Evolutionary conservation across 2,329 filamentous ascomycete species (phyloP).

Genomic region (Aspergillus niger): DNA sequence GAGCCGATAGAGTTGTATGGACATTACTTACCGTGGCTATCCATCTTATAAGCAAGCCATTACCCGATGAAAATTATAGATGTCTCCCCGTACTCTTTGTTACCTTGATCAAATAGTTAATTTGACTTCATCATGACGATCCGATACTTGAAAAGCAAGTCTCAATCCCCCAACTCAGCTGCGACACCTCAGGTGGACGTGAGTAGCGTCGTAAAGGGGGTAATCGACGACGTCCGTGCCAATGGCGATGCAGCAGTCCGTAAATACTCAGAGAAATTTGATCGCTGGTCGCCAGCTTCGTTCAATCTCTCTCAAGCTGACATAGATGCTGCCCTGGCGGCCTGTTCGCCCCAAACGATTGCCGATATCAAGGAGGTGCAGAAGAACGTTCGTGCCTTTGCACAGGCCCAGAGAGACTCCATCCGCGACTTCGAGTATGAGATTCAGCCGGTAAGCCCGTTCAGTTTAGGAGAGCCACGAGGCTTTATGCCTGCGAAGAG

Average conservation of each 20-base stretch:
- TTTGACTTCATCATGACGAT: background rate
- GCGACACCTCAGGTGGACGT: slow-evolving; percentile 26
- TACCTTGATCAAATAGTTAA: background rate
- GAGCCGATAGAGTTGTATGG: background rate
- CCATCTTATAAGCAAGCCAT: no score
- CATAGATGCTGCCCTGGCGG: slow-evolving; percentile 50
- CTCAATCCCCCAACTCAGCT: background rate
- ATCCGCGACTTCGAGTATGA: slow-evolving; percentile 56
- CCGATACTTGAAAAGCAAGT: slow-evolving; percentile 9
- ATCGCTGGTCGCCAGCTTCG: slow-evolving; percentile 54
- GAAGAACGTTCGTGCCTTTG: slow-evolving; percentile 53
- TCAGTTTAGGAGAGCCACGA: no score
- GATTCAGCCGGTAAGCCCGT: slow-evolving; percentile 40
- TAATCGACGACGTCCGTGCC: slow-evolving; percentile 51
- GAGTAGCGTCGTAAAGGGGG: slow-evolving; percentile 47
- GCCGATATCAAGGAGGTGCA: slow-evolving; percentile 57
- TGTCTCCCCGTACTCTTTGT: background rate
- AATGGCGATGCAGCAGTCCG: slow-evolving; percentile 54
- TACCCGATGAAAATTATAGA: no score
- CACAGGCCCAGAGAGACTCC: slow-evolving; percentile 49
- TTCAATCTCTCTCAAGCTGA: slow-evolving; percentile 52
- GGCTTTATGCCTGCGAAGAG: background rate
- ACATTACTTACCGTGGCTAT: background rate
- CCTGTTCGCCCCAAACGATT: slow-evolving; percentile 52
- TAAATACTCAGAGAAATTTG: slow-evolving; percentile 55